Base-by-base conservation (phyloP, 768 basidiomycete species). In the Collybia sordida region DNA sequence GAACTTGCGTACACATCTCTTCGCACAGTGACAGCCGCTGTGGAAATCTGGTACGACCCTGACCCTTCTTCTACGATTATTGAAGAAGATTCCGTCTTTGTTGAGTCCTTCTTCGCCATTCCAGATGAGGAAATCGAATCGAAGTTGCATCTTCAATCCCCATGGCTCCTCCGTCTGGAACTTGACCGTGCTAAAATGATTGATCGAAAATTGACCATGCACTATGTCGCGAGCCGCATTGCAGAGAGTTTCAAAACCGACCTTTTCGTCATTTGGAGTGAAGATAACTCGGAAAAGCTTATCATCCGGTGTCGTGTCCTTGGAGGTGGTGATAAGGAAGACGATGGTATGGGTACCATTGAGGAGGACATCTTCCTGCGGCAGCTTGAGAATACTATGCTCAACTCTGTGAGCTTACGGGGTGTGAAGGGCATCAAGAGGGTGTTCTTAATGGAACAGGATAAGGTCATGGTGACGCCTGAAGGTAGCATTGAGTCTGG, bases 51-150 rank as follows among this genome's bases (percentile, higher is more conserved):
- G 85, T 98, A 97, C 61, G 97, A 99, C 64, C 97, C 97, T 0
- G 86, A 95, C 62, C 88, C 93, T 15, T 83, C 78, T 6, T 82
- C 88, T 0, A 98, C 97, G 23, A 88, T 96, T 67, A 97, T 99
- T 66, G 94, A 96, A 57, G 97, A 98, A 58, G 97, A 99, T 67
- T 74, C 81, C 19, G 83, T 94, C 19, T 98, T 99, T 64, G 97
- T 99, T 49, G 93, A 97, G 62, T 94, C 94, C 0, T 98, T 98
- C 90, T 99, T 98, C 67, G 96, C 95, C 47, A 98, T 98, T 64
- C 97, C 97, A 5, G 97, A 98, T 59, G 94, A 98, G 64, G 92
- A 95, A 43, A 88, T 96, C 51, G 93, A 96, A 65, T 79, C 82
- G 17, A 96, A 96, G 62, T 72, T 97, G 2, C 88, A 93, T 56